A percentile compares a stretch with the other conserved stretches of the same genome.
These are phyloP conservation scores for Plasmodium gonderi DNA, from an alignment of 169 alveolate genomes.

Conservation along the genomic window DNA sequence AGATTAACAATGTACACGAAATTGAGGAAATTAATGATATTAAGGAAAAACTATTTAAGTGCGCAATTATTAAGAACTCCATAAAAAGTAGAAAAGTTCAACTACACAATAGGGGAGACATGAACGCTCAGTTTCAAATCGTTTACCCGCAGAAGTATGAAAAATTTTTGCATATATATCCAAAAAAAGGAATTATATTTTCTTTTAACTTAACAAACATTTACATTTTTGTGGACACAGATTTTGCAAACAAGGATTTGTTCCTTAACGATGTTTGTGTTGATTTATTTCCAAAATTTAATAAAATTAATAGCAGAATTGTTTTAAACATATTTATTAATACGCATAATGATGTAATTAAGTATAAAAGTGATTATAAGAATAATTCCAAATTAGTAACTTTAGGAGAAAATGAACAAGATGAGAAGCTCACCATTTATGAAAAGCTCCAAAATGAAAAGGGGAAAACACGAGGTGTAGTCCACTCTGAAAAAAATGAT, in stretches of 20 bases:
- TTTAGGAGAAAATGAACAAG: neutral
- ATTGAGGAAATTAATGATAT: conserved; percentile 23
- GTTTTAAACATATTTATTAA: conserved; percentile 34
- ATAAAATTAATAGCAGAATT: conserved; percentile 44
- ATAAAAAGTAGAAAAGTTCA: conserved; percentile 36
- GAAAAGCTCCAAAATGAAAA: neutral
- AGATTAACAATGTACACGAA: neutral
- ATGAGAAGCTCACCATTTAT: neutral
- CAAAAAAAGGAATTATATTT: conserved; percentile 72
- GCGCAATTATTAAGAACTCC: conserved; percentile 1
- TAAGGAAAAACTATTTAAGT: conserved; percentile 42
- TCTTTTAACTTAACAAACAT: conserved; percentile 40
- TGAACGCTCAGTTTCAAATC: conserved; percentile 64
- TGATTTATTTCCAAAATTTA: conserved; percentile 65
- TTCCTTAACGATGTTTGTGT: conserved; percentile 39
- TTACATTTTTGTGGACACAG: conserved; percentile 50
- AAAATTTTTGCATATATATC: conserved; percentile 41
- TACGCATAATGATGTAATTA: neutral
- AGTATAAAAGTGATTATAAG: conserved; percentile 3
- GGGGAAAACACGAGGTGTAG: neutral
- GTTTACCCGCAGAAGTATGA: conserved; percentile 39
- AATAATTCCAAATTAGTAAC: neutral
- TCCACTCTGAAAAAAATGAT: neutral
- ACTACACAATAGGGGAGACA: conserved; percentile 66
- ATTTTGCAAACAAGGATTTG: conserved; percentile 30